Base-by-base conservation (phyloP, 1,284 basidiomycete genomes). In the Peniophora sp. region DNA sequence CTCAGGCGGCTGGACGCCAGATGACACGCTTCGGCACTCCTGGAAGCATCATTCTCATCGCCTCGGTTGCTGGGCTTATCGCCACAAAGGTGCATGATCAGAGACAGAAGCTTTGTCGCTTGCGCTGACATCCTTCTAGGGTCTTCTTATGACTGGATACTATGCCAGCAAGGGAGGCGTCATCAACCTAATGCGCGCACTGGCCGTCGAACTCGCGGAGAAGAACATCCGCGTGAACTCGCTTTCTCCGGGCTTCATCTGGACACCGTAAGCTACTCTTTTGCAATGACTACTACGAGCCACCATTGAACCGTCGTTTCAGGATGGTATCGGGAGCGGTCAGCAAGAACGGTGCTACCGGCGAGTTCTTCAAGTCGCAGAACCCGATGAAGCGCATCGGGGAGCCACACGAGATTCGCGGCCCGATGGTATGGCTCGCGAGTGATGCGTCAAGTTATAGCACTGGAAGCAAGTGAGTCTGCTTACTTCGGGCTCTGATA, bases 31-130 rank as follows among this genome's bases (percentile, higher is more conserved):
- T 83, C 56, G 76, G 79, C 3, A 77, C 73, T 12, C 74, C 75
- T 12, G 90, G 88, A 1, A 90, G 87, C 57, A 89, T 92, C 56
- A 78, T 90, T 56, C 68, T 91, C 54, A 82, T 92, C 57, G 89
- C 86, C 23, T 90, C 86, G 52, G 91, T 93, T 87, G 87, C 84
- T 45, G 91, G 88, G n/a, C 82, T 81, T 45, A 82, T 92, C 56
- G 86, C 87, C 47, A 91, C 91, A 70, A 79, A 71, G 65, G 88
- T 83, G 58, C 51, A 72, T 24, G n/a, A n/a, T n/a, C n/a, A n/a
- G n/a, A n/a, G n/a, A n/a, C n/a, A 45, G 9, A 9, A 24, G 17
- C 14, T 24, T 15, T 23, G 9, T 8, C n/a, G 43, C n/a, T 32
- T 22, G 32, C 24, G 23, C 14, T 24, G 14, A 34, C 17, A 15